Evolutionary conservation across 768 basidiomycete genomes (phyloP), one percentile per base, ranked within the genome.

Genomic region (Lentinula boryana): DNA sequence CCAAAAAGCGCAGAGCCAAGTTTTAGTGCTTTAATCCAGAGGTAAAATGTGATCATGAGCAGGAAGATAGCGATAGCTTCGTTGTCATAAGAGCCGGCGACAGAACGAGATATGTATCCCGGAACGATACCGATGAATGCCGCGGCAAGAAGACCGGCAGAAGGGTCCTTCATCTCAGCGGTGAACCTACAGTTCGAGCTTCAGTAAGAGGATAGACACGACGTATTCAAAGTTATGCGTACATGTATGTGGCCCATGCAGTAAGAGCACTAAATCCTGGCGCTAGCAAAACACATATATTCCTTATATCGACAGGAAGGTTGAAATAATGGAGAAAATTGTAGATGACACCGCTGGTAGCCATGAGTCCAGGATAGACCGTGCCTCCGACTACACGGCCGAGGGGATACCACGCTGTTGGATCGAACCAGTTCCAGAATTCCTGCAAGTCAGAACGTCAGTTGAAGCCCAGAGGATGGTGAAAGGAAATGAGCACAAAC

Each of bases 401-500:
- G 0, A 99, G 86, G 10, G 97, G 97, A 68, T 99, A 98, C 97
- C 97, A 99, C 66, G 96, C 96, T 3, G 96, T 97, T 21, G 95
- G 95, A 75, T 99, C 97, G 71, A 99, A 99, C 97, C 97, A 99
- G 70, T 99, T 99, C 97, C 97, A 99, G 77, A 99, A 98, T 86
- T 91, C 96, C 94, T 97, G 63, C 15, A 58, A 13, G 38, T 10
- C 56, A 5, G 36, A n/a, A 48, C 31, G 51, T 63, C 21, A 58
- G 50, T 55, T 55, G 32, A 36, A 21, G 23, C 12, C 16, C 3
- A n/a, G 5, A 18, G 52, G 38, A 8, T 21, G 35, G 35, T 5
- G 16, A 10, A 58, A 16, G 18, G 18, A 35, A 43, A 16, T 18
- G 15, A 16, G n/a, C 1, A 77, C 91, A 60, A 64, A 96, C 95